These are phyloP conservation scores for Pseudonectria buxi DNA, from an alignment of 2,329 filamentous ascomycete genomes.

Conservation along the genomic window DNA sequence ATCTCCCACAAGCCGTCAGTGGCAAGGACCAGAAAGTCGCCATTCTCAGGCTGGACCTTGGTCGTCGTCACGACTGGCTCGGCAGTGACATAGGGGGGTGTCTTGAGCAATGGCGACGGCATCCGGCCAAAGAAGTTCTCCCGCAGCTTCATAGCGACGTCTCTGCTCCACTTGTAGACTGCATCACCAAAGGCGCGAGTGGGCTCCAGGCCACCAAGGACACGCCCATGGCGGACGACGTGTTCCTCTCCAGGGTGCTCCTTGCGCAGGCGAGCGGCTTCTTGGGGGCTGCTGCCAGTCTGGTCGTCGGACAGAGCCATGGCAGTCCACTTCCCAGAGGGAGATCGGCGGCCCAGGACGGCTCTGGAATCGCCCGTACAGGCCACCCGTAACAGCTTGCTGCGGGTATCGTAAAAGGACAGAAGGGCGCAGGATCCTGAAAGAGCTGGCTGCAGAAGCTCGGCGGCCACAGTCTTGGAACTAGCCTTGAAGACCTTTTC, in stretches of 20 bases:
- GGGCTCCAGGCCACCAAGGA: constrained; percentile 86
- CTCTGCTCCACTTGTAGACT: constrained; percentile 89
- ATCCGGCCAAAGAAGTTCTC: constrained; percentile 80
- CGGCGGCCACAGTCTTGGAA: constrained; percentile 84
- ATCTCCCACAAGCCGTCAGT: constrained; percentile 98
- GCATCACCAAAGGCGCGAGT: constrained; percentile 94
- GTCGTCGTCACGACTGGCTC: constrained; percentile 94
- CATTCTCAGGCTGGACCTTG: constrained; percentile 78
- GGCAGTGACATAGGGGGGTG: constrained; percentile 93
- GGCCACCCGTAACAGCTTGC: constrained; percentile 83
- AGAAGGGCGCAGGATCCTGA: constrained; percentile 96
- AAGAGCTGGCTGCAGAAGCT: constrained; percentile 83
- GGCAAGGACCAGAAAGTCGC: constrained; percentile 93
- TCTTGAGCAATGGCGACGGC: constrained; percentile 71
- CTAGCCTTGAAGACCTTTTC: constrained; percentile 84
- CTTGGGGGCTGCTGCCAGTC: constrained; percentile 81
- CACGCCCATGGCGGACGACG: constrained; percentile 81
- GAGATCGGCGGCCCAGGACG: constrained; percentile 73
- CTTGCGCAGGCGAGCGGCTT: constrained; percentile 72
- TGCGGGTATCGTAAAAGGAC: constrained; percentile 88
- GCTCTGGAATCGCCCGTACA: constrained; percentile 96
- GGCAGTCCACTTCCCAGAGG: constrained; percentile 85
- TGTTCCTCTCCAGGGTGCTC: constrained; percentile 86
- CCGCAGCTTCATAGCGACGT: constrained; percentile 77
- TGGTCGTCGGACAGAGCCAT: constrained; percentile 87